Base-by-base conservation (phyloP, 306 rosid species). In the Fragaria nilgerrensis region DNA sequence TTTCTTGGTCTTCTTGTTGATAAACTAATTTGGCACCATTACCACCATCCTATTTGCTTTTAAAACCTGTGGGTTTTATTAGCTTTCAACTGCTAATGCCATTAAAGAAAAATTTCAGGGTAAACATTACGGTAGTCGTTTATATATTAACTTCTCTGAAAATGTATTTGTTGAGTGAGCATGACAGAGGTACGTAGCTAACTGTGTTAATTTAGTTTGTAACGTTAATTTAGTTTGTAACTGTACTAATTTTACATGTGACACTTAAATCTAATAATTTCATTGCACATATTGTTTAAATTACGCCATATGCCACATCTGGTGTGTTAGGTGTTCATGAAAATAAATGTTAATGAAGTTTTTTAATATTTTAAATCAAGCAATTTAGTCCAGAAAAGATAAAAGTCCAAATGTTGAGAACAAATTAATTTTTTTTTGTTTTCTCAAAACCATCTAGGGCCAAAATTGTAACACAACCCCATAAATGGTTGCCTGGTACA, bases 401-500 rank as follows among this genome's bases (percentile, higher is more conserved):
- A 15, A 15, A 29, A 8, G 25, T 53, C 61, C 14, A 59, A 11
- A 23, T 2, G 0, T 63, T 16, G 68, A 63, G 43, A 63, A 32
- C 10, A 62, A 2, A 29, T 29, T 32, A 13, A 32, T 3, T 19
- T 11, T 12, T 10, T 52, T n/a, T 20, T 43, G 7, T 66, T 61
- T 74, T 27, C 56, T 59, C 70, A 75, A 61, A 22, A 45, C 72
- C 72, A 37, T 32, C 17, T 13, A 76, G 61, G 77, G 70, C 75
- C 50, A 68, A 76, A 84, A 79, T 77, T 73, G 79, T 66, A 77
- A 79, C 49, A 77, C 70, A 41, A 39, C 77, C 56, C 76, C 70
- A 20, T 16, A 72, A 69, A 48, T 58, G 29, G 39, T n/a, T 14
- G 68, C 59, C 70, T 37, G 67, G 62, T 22, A 66, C 58, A 9